These are phyloP conservation scores for Ceratocystis destructans DNA, from an alignment of 2,329 filamentous ascomycete genomes.

Conservation along the genomic window DNA sequence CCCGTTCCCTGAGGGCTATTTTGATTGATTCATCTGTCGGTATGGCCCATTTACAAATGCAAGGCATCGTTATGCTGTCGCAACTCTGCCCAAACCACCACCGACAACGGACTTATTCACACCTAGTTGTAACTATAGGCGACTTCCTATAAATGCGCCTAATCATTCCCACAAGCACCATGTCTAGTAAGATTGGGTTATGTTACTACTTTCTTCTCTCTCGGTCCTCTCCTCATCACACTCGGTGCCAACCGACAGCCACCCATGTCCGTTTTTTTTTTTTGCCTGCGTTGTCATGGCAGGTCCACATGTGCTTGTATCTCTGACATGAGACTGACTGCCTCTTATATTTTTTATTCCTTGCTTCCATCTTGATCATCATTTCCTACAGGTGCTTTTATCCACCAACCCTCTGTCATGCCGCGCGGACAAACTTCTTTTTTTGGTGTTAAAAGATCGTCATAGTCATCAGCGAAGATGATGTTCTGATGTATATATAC, in stretches of 20 bases:
- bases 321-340: background rate
- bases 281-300: background rate
- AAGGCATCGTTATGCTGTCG: too few relatives aligned
- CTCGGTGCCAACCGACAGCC: background rate
- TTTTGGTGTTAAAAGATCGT: background rate
- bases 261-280: background rate
- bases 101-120: too few relatives aligned
- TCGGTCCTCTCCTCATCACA: background rate
- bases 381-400: background rate
- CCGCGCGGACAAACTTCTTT: background rate
- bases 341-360: background rate
- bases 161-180: background rate
- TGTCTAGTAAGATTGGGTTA: background rate
- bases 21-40: too few relatives aligned
- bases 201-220: background rate
- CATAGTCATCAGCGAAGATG: background rate
- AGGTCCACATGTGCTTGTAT: background rate
- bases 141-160: too few relatives aligned
- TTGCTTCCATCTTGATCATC: background rate
- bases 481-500: background rate
- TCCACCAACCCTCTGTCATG: background rate
- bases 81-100: too few relatives aligned
- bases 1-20: too few relatives aligned
- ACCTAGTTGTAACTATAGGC: too few relatives aligned
- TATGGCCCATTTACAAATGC: too few relatives aligned